Evolutionary conservation across 345 rosid species (phyloP).

Genomic region (Cochlearia excelsa): DNA sequence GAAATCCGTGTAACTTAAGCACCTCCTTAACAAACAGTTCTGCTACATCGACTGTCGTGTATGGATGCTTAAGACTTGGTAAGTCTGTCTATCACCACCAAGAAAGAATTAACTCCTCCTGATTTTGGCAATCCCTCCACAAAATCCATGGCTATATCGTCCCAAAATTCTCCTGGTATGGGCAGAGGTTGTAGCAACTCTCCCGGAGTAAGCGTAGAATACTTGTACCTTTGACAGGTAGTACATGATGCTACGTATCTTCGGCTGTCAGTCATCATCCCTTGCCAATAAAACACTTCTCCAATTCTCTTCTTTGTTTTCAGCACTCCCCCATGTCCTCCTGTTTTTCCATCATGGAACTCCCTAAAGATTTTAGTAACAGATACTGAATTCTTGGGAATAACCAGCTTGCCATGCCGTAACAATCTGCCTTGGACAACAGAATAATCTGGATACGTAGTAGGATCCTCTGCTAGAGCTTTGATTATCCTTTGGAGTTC

Average conservation of each 20-base stretch:
- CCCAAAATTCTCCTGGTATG: background rate
- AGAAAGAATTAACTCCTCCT: too few species aligned
- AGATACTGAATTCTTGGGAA: background rate
- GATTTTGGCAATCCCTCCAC: background rate
- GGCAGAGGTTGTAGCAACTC: background rate
- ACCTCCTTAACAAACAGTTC: background rate
- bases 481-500: background rate
- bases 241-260: background rate
- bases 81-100: background rate
- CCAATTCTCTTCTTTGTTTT: background rate
- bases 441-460: background rate
- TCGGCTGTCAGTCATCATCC: background rate
- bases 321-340: background rate
- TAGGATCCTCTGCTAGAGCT: background rate
- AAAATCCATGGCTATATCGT: background rate
- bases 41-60: background rate
- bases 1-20: background rate
- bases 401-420: background rate
- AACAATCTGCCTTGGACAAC: background rate
- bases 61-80: background rate
- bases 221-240: background rate
- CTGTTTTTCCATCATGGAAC: background rate
- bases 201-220: background rate
- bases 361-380: background rate
- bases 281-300: background rate